These are phyloP conservation scores for Fusarium dimerum DNA, from an alignment of 2,329 filamentous ascomycete genomes.

Conservation along the genomic window DNA sequence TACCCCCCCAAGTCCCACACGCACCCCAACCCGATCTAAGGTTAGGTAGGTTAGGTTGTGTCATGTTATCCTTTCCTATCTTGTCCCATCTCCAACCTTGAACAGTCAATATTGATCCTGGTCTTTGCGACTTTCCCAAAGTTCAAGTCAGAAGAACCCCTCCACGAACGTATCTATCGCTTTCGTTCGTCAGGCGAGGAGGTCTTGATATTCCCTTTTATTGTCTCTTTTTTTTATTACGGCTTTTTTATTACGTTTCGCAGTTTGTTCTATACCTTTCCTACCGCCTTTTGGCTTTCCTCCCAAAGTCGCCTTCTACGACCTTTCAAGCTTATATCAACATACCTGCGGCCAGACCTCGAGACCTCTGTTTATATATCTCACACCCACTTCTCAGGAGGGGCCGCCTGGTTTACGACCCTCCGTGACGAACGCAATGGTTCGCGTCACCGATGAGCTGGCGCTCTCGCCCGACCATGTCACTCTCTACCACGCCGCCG, in stretches of 20 bases:
- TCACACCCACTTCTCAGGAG: not conserved
- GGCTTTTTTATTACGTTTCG: not conserved
- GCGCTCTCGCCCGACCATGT: conserved; percentile 79
- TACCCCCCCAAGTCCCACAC: not conserved
- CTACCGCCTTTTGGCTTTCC: not conserved
- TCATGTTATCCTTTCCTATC: not conserved
- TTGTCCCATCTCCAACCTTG: not conserved
- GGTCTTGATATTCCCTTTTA: conserved; percentile 4
- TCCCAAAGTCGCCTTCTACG: not conserved
- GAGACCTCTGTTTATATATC: conserved; percentile 22
- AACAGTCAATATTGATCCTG: not conserved
- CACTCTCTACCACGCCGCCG: conserved; percentile 85
- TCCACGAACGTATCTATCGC: not conserved
- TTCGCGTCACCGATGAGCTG: conserved; percentile 77
- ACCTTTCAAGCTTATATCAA: not conserved
- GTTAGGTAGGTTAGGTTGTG: no score
- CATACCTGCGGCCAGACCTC: conserved; percentile 27
- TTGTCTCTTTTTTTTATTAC: not conserved
- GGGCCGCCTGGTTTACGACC: conserved; percentile 20
- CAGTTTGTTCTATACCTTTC: not conserved
- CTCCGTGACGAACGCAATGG: conserved; percentile 61
- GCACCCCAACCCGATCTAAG: not conserved
- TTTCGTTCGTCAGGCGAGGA: conserved; percentile 1
- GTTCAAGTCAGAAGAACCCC: not conserved
- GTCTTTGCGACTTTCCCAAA: not conserved